phyloP scores from a whole-genome alignment of 1,284 basidiomycete species.

The Megacollybia platyphylla region DNA sequence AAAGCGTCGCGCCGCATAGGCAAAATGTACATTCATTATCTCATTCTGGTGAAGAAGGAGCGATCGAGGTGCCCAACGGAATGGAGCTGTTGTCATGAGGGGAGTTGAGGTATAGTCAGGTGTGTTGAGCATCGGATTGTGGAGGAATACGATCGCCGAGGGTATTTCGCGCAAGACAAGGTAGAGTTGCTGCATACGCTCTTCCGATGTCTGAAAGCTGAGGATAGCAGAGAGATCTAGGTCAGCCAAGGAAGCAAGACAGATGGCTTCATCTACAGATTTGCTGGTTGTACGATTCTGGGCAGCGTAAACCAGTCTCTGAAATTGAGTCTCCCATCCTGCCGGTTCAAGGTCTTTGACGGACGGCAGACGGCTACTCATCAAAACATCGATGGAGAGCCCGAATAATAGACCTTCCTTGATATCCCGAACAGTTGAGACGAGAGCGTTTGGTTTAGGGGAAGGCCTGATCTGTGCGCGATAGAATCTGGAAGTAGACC shows the following conservation, averaged over 20 bases:
- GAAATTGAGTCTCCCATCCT: conserved; percentile 1
- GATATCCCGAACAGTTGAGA: no score
- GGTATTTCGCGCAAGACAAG: not conserved
- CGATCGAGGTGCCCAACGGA: conserved; percentile 1
- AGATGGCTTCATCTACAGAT: not conserved
- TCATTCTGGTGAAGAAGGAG: conserved; percentile 1
- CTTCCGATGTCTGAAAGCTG: not conserved
- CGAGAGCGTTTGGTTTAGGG: no score
- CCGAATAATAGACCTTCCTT: no score
- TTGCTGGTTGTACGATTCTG: conserved; percentile 1
- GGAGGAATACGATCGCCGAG: not conserved
- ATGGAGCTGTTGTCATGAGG: not conserved
- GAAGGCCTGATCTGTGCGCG: no score
- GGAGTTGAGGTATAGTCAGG: not conserved
- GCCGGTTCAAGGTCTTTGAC: not conserved
- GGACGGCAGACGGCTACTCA: no score
- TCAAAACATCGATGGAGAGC: no score
- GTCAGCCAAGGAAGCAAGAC: conserved; percentile 1
- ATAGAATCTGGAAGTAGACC: no score
- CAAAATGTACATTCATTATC: conserved; percentile 1
- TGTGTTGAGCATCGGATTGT: not conserved
- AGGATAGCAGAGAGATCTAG: conserved; percentile 1
- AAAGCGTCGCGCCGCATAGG: not conserved
- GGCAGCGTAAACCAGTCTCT: not conserved
- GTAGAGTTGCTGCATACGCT: conserved; percentile 1